Conservation (phyloP, 1,284 basidiomycete genomes). For the Puccinia horiana region DNA sequence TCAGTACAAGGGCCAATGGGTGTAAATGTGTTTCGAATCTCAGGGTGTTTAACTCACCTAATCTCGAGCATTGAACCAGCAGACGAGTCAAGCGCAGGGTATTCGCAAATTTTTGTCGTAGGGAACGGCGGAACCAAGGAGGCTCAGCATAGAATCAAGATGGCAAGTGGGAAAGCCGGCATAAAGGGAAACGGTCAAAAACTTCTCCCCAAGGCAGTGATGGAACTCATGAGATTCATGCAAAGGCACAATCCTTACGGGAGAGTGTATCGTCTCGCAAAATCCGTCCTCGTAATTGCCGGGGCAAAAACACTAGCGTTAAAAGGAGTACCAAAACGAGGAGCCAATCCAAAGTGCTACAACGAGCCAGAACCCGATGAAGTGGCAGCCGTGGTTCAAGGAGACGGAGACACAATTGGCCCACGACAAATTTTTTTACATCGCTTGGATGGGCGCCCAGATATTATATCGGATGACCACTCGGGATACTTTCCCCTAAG, state of each 20-base stretch:
- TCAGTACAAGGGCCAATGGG: not conserved
- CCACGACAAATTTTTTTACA: slow-evolving; percentile 8
- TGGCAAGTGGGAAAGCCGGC: not conserved
- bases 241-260: slow-evolving; percentile 23
- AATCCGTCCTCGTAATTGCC: not conserved
- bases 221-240: not conserved
- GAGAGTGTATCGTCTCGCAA: not conserved
- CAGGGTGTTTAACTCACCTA: not conserved
- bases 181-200: not conserved
- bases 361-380: not conserved
- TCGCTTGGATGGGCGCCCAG: not conserved
- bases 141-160: not conserved
- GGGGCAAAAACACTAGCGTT: not conserved
- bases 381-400: not conserved
- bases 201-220: not conserved
- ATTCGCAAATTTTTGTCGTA: slow-evolving; percentile 21
- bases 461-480: not conserved
- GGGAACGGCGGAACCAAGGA: not conserved
- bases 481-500: not conserved
- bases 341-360: not conserved
- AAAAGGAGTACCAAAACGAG: not conserved
- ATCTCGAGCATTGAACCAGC: not conserved
- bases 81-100: not conserved
- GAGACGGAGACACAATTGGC: not conserved
- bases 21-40: not conserved